Evolutionary conservation across 345 rosid genomes (phyloP), one percentile per base, ranked within the genome.

Genomic region (Lagerstroemia speciosa): DNA sequence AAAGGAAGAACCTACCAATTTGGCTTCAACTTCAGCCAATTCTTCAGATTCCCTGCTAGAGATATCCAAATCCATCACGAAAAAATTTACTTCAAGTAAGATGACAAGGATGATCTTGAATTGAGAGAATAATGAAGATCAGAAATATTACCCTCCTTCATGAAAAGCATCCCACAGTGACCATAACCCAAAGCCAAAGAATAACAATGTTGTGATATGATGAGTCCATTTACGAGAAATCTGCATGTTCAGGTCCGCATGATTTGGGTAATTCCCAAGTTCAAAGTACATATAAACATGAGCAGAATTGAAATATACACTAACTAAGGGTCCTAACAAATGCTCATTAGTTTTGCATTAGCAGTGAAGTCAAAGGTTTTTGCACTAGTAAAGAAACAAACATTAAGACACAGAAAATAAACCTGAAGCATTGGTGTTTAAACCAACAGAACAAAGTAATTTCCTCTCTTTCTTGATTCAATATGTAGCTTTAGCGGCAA

Each of bases 181-280:
- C 93, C 86, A 89, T 15, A 93, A 55, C 41, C 96, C 97, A 63
- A 91, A 93, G 68, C 85, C 89, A 67, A 88, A 89, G 80, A 91
- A 94, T 74, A 94, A 71, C 68, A 85, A 2, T 26, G 96, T 91
- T 36, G 95, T 84, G 71, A 89, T 78, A 78, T 89, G 95, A 81
- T 89, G 96, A 0, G 93, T 88, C 97, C 88, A 94, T 77, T 82
- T 84, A 27, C 96, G 92, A 80, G 99, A 94, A 65, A 94, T 82
- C 95, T 94, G 83, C 80, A 82, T 67, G 22, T 69, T 30, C 33
- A 5, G 32, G 38, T 66, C 22, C 65, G 8, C 55, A 72, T 43
- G 19, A 14, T 26, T 58, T 26, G 5, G 20, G 31, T 29, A 27
- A 58, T 30, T 30, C 33, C 17, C 19, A 58, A 27, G 63, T 14